Evolutionary conservation across 2,329 filamentous ascomycete genomes (phyloP).

Genomic region (Neonectria magnoliae): DNA sequence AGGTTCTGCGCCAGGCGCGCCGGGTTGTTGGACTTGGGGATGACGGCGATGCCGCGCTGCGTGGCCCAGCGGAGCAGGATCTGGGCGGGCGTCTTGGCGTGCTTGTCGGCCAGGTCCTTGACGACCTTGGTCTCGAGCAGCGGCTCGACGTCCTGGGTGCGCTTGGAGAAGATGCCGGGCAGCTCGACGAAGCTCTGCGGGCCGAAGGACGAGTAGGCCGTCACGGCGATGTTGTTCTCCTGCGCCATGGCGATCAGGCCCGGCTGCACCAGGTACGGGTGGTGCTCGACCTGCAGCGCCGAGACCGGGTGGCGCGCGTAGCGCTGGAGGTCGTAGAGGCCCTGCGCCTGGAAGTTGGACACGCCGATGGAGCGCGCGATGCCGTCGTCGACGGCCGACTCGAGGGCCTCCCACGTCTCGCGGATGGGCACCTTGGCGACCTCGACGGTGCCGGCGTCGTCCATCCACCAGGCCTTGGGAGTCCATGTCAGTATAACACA

Average conservation of each 20-base stretch:
- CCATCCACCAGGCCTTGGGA: constrained; percentile 47
- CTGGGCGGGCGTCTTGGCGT: constrained; percentile 70
- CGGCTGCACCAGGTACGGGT: constrained; percentile 72
- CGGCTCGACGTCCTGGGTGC: constrained; percentile 39
- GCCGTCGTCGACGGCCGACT: constrained; percentile 72
- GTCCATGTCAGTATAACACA: background rate
- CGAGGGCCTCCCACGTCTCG: constrained; percentile 83
- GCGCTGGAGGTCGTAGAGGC: constrained; percentile 68
- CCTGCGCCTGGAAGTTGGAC: constrained; percentile 75
- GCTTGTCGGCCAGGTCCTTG: constrained; percentile 62
- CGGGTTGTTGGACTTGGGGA: constrained; percentile 70
- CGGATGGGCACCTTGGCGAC: constrained; percentile 72
- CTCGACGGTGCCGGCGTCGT: constrained; percentile 60
- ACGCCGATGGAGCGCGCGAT: constrained; percentile 79
- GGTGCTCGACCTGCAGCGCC: constrained; percentile 74
- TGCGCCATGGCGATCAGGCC: constrained; percentile 66
- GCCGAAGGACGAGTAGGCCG: constrained; percentile 74
- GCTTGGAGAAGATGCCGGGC: constrained; percentile 39
- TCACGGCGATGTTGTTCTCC: constrained; percentile 66
- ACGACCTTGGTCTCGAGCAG: constrained; percentile 52
- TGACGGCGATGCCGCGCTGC: constrained; percentile 70
- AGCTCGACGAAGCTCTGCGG: constrained; percentile 57
- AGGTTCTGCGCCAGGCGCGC: constrained; percentile 63
- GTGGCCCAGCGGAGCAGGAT: constrained; percentile 74
- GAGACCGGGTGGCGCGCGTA: constrained; percentile 65